phyloP scores from a whole-genome alignment of 2,329 filamentous ascomycete species.

The Talaromyces sp. region DNA sequence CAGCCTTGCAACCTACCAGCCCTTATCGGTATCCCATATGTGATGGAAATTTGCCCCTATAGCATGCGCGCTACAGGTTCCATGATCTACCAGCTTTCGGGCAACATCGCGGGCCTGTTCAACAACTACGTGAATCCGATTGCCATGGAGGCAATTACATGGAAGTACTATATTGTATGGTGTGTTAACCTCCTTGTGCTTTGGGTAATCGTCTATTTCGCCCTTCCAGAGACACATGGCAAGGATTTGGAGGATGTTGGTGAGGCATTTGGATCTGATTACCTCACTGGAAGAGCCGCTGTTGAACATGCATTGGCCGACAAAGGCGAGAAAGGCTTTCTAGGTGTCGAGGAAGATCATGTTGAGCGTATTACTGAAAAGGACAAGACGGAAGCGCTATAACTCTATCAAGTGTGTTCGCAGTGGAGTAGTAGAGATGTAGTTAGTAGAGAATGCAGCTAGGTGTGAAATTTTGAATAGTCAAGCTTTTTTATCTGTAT shows the following conservation, averaged over 20 bases:
- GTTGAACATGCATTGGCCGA: background rate
- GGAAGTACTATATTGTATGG: constrained; percentile 1
- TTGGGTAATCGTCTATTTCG: constrained; percentile 25
- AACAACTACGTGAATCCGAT: background rate
- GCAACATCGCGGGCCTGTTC: background rate
- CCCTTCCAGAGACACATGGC: constrained; percentile 64
- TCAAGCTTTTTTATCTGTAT: background rate
- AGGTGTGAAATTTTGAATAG: background rate
- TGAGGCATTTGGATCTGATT: background rate
- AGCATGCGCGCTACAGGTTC: background rate
- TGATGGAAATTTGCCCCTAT: background rate
- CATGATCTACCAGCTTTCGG: background rate
- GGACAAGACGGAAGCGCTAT: background rate
- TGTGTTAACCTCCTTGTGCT: background rate
- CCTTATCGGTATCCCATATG: background rate
- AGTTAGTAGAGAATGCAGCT: background rate
- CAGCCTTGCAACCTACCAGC: background rate
- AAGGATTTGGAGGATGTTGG: constrained; percentile 59
- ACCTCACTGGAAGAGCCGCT: background rate
- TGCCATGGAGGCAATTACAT: background rate
- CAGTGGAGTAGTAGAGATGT: background rate
- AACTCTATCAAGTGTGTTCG: background rate
- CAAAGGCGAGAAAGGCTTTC: background rate
- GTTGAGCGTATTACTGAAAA: background rate
- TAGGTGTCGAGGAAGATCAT: background rate